These are phyloP conservation scores for Zygosaccharomyces siamensis DNA, from an alignment of 805 yeast genomes.

Conservation along the genomic window DNA sequence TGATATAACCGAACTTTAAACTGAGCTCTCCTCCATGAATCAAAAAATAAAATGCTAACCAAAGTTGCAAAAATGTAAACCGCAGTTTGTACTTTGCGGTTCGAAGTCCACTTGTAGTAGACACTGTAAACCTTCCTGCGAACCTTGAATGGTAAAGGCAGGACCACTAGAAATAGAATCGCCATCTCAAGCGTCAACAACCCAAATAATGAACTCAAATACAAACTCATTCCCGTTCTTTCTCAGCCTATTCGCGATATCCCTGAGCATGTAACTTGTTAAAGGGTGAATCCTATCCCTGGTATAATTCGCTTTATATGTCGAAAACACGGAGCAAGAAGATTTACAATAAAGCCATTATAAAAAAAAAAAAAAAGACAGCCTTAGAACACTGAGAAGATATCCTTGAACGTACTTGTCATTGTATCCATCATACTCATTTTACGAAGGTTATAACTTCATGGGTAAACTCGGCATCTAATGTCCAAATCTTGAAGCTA, in stretches of 20 bases:
- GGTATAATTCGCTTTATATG: constrained; percentile 4
- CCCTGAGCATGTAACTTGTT: not conserved
- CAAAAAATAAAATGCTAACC: constrained; percentile 48
- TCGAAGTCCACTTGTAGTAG: constrained; percentile 35
- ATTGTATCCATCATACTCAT: too few species aligned
- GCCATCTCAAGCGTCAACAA: constrained; percentile 50
- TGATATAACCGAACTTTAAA: constrained; percentile 29
- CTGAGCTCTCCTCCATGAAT: constrained; percentile 46
- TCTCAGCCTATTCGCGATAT: not conserved
- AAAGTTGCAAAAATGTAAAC: constrained; percentile 39
- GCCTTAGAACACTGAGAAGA: too few species aligned
- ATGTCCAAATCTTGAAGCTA: too few species aligned
- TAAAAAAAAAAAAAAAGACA: too few species aligned
- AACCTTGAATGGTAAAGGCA: constrained; percentile 51
- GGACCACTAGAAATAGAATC: constrained; percentile 42
- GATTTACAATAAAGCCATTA: not conserved
- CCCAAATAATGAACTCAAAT: constrained; percentile 40
- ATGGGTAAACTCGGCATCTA: too few species aligned
- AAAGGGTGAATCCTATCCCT: constrained; percentile 1
- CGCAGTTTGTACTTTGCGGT: constrained; percentile 44
- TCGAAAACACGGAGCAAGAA: constrained; percentile 2
- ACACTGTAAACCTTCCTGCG: constrained; percentile 42
- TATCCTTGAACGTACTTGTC: too few species aligned
- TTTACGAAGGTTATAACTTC: too few species aligned
- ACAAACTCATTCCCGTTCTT: constrained; percentile 29